Evolutionary conservation across 352 stramenopile genomes (phyloP).

Genomic region (Globisporangium viniferum): DNA sequence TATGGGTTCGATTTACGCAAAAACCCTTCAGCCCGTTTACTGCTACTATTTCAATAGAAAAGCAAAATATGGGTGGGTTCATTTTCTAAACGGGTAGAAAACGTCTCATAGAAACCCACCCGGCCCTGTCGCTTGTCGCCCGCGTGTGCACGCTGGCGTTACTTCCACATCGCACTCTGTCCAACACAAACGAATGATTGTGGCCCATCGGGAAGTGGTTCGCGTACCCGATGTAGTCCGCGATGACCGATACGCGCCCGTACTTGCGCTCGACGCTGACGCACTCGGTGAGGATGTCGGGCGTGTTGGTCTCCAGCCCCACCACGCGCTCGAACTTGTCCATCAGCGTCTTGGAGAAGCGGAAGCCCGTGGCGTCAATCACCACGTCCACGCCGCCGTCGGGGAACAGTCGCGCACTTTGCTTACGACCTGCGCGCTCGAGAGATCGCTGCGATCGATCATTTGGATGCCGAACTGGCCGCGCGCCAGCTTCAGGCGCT

Average conservation of each 20-base stretch:
- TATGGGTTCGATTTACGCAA: background rate
- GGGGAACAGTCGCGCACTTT: constrained; percentile 51
- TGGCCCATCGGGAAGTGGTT: constrained; percentile 42
- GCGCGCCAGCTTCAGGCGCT: constrained; percentile 52
- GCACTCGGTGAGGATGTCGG: constrained; percentile 58
- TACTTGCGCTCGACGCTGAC: constrained; percentile 36
- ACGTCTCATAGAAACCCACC: background rate
- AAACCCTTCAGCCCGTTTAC: background rate
- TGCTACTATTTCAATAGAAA: background rate
- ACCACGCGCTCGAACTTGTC: constrained; percentile 20
- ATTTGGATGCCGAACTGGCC: constrained; percentile 59
- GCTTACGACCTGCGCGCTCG: constrained; percentile 39
- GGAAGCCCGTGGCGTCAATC: constrained; percentile 44
- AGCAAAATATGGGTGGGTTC: background rate
- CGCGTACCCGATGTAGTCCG: constrained; percentile 28
- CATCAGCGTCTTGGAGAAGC: constrained; percentile 37
- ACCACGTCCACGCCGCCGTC: constrained; percentile 44
- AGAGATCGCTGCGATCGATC: constrained; percentile 48
- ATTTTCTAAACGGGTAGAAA: background rate
- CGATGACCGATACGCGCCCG: constrained; percentile 27
- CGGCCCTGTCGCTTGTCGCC: constrained; percentile 1
- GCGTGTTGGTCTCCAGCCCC: constrained; percentile 30
- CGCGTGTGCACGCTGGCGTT: background rate
- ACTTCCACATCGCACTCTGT: background rate
- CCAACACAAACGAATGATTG: background rate